Evolutionary conservation across 768 basidiomycete species (phyloP), one percentile per base, ranked within the genome.

Genomic region (Lentinula sp.): DNA sequence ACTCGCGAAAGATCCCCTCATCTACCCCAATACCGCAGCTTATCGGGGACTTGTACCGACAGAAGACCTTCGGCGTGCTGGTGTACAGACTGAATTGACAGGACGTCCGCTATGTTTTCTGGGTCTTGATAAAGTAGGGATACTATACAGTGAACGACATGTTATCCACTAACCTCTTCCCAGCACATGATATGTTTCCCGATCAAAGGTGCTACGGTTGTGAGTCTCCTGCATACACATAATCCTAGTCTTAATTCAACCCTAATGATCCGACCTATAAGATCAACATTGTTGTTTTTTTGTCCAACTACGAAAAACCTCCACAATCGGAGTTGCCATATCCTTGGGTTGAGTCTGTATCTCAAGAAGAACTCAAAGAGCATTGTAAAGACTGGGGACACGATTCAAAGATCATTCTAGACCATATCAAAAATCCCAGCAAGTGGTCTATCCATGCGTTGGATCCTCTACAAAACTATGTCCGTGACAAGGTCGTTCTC

Each of bases 121-220:
- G 41, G 83, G 81, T 0, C 65, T 72, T 18, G 72, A 77, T 57
- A 81, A 79, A 72, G 84, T 82, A 51, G 53, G 70, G 15, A 7
- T 48, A 16, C n/a, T 48, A 10, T 28, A n/a, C 13, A n/a, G 59
- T 28, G n/a, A 8, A 23, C 20, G 18, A 6, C 16, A 50, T 15
- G 13, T 39, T 42, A 62, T 32, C 10, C 54, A 15, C 60, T 63
- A 60, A 62, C 20, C 53, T 48, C 43, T 37, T 57, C 42, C 32
- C 61, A 85, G 84, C 83, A 85, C 65, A 70, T 85, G 35, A 79
- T 85, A 41, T 74, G 77, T 0, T 83, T 80, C 65, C 79, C 83
- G 0, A 78, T 85, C 56, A 72, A 75, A 66, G 72, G 69, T 13
- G 72, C 74, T 9, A 69, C 72, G 52, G 68, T 78, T 18, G 83